Percentiles rank a stretch among this genome's conserved stretches.
Conservation (phyloP, 208 protist species). For the Wallacemonas sp. region DNA sequence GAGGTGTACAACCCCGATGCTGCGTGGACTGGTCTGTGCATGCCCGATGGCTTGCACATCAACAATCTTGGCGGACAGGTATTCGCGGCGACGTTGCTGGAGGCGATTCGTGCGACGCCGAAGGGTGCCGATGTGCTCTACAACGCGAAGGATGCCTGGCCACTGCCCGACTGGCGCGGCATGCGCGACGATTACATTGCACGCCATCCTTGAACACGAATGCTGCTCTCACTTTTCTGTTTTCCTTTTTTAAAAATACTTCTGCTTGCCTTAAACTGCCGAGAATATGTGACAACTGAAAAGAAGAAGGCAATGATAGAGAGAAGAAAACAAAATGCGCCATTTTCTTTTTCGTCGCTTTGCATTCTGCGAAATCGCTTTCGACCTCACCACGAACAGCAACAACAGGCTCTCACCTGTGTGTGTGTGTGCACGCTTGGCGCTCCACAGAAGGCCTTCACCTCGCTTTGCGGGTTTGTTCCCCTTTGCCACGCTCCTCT, state of each 20-base stretch:
- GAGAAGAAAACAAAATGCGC: too few species aligned
- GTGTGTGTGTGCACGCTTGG: too few species aligned
- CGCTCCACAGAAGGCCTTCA: too few species aligned
- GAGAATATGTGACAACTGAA: neutral
- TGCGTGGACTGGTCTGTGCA: conserved; percentile 17
- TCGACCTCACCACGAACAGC: too few species aligned
- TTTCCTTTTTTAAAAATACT: too few species aligned
- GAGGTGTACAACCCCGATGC: conserved; percentile 5
- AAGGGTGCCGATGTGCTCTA: conserved; percentile 4
- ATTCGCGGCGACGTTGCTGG: conserved; percentile 31
- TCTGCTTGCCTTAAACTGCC: too few species aligned
- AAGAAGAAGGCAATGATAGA: too few species aligned
- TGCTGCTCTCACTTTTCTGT: too few species aligned
- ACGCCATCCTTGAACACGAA: neutral
- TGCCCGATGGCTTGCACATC: conserved; percentile 47
- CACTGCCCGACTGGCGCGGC: conserved; percentile 5
- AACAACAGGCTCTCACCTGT: too few species aligned
- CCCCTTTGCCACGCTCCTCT: too few species aligned
- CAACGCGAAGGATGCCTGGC: conserved; percentile 14
- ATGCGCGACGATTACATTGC: neutral
- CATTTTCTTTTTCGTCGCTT: neutral
- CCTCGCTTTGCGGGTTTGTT: too few species aligned
- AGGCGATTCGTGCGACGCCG: conserved; percentile 22
- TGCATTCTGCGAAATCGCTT: too few species aligned
- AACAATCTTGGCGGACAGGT: conserved; percentile 24